Conservation (phyloP, 257 asterid genomes). For the Cordia subcordata region DNA sequence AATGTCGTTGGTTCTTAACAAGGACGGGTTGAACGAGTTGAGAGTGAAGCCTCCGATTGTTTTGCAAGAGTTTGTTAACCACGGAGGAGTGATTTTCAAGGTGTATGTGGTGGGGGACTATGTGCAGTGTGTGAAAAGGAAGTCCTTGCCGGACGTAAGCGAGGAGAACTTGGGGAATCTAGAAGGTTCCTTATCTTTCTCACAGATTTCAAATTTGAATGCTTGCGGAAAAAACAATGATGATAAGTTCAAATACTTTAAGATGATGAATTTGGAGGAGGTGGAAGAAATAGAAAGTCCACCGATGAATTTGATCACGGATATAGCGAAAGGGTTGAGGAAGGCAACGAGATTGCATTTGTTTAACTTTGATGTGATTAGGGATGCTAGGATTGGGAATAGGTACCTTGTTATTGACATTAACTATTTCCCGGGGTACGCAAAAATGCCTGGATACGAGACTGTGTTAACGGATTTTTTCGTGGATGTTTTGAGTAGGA, state of each 20-base stretch:
- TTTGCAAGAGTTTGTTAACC: slow-evolving; percentile 71
- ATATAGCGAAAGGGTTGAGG: slow-evolving; percentile 60
- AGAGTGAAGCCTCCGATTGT: slow-evolving; percentile 69
- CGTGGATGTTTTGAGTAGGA: slow-evolving; percentile 39
- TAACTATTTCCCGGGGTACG: slow-evolving; percentile 77
- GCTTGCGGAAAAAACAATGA: slow-evolving; percentile 35
- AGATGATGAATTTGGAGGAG: slow-evolving; percentile 55
- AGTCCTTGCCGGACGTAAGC: slow-evolving; percentile 56
- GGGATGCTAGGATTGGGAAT: slow-evolving; percentile 57
- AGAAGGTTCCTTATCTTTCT: slow-evolving; percentile 46
- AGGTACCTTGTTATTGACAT: slow-evolving; percentile 67
- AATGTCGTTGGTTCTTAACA: slow-evolving; percentile 54
- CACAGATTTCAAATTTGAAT: slow-evolving; percentile 54
- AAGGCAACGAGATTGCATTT: slow-evolving; percentile 40
- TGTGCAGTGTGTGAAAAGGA: slow-evolving; percentile 70
- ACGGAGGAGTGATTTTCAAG: slow-evolving; percentile 72
- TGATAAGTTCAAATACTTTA: slow-evolving; percentile 34
- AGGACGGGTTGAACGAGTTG: slow-evolving; percentile 54
- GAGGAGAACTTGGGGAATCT: slow-evolving; percentile 46
- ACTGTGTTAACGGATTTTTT: slow-evolving; percentile 59
- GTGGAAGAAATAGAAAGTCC: slow-evolving; percentile 40
- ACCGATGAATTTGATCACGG: slow-evolving; percentile 51
- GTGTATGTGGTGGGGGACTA: slow-evolving; percentile 77
- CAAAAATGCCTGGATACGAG: slow-evolving; percentile 75
- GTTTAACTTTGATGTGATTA: slow-evolving; percentile 70